Conservation (phyloP, 257 asterid species). For the Haberlea rhodopensis region DNA sequence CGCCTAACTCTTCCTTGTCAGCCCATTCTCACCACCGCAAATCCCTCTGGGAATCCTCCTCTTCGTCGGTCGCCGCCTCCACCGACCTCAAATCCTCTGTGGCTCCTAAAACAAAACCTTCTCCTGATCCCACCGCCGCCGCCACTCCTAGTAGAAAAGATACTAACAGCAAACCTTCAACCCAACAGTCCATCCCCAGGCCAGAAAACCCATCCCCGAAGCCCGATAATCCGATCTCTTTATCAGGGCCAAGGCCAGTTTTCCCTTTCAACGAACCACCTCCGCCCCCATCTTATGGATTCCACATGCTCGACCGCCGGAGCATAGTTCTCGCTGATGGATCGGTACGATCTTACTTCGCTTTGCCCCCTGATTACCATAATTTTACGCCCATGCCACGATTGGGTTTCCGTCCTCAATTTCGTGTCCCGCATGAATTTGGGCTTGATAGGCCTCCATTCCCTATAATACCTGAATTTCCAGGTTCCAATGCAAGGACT, state of each 20-base stretch:
- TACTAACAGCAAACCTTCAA: slow-evolving; percentile 30
- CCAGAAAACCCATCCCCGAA: slow-evolving; percentile 38
- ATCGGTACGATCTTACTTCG: slow-evolving; percentile 77
- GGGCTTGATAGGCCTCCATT: slow-evolving; percentile 51
- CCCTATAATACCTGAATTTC: slow-evolving; percentile 51
- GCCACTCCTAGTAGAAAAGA: slow-evolving; percentile 28
- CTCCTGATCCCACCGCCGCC: slow-evolving; percentile 34
- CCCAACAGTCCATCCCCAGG: slow-evolving; percentile 40
- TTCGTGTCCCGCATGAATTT: slow-evolving; percentile 40
- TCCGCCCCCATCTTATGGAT: slow-evolving; percentile 85
- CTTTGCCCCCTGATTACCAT: slow-evolving; percentile 75
- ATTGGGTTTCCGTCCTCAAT: slow-evolving; percentile 38
- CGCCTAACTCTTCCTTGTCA: slow-evolving; percentile 33
- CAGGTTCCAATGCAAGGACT: slow-evolving; percentile 38
- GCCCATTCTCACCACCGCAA: slow-evolving; percentile 46
- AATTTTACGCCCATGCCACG: slow-evolving; percentile 48
- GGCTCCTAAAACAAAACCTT: slow-evolving; percentile 40
- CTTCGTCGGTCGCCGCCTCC: slow-evolving; percentile 35
- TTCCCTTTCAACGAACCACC: slow-evolving; percentile 71
- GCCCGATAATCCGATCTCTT: slow-evolving; percentile 33
- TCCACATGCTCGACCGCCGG: slow-evolving; percentile 93
- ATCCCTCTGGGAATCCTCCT: slow-evolving; percentile 48
- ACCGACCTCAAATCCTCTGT: slow-evolving; percentile 28
- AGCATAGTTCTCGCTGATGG: slow-evolving; percentile 74
- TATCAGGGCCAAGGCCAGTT: slow-evolving; percentile 31